A percentile compares a stretch with the other conserved stretches of the same genome.
phyloP scores from a whole-genome alignment of 2,329 filamentous ascomycete species.

The Colletotrichum aenigma region DNA sequence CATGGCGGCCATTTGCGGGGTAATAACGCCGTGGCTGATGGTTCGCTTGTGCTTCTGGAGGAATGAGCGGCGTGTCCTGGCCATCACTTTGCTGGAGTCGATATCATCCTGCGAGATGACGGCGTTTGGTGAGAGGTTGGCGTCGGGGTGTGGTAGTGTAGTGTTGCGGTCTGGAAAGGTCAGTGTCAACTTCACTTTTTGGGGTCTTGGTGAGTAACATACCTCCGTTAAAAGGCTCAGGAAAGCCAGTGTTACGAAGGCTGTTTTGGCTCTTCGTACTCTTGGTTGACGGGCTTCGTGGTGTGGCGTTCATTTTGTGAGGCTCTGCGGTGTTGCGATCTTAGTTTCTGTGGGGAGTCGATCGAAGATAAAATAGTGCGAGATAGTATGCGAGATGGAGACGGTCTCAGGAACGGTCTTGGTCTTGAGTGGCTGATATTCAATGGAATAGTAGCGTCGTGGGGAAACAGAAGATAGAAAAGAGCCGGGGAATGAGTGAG shows the following conservation, averaged over 20 bases:
- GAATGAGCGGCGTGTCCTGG: constrained; percentile 50
- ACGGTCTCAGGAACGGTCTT: neutral
- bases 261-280: constrained; percentile 13
- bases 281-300: constrained; percentile 14
- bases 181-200: neutral
- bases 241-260: constrained; percentile 52
- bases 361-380: neutral
- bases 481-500: neutral
- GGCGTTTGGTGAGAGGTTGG: constrained; percentile 60
- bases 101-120: constrained; percentile 61
- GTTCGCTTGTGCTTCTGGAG: constrained; percentile 51
- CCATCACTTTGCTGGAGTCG: constrained; percentile 43
- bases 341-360: constrained; percentile 14
- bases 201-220: constrained; percentile 21
- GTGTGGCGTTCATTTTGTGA: constrained; percentile 10
- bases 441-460: neutral
- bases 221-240: constrained; percentile 54
- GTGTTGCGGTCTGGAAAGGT: constrained; percentile 55
- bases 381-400: neutral
- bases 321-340: constrained; percentile 6
- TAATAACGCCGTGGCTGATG: constrained; percentile 50
- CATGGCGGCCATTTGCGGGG: constrained; percentile 38
- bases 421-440: neutral
- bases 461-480: neutral
- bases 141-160: constrained; percentile 65